Conservation (phyloP, 225 moss, liverwort and hornwort genomes). For the Pseudisothecium myosuroides region DNA sequence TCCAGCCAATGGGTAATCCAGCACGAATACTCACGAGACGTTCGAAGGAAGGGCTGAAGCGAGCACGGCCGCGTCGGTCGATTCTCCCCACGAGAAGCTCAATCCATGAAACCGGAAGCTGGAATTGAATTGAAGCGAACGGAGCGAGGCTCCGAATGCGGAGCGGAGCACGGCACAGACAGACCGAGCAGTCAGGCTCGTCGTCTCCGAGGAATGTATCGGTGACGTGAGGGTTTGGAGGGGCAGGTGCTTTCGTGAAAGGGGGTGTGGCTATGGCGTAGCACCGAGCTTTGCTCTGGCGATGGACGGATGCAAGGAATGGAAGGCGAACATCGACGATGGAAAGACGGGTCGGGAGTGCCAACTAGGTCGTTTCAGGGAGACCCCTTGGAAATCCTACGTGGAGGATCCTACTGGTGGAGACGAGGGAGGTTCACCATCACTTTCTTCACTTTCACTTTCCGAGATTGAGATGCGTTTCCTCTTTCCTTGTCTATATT, state of each 20-base stretch:
- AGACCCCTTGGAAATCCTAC: background rate
- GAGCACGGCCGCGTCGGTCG: background rate
- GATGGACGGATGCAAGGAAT: background rate
- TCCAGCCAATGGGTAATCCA: background rate
- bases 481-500: background rate
- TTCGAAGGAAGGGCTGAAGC: background rate
- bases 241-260: background rate
- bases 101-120: slow-evolving; percentile 5
- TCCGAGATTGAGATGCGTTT: background rate
- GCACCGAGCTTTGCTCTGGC: background rate
- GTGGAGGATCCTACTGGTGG: background rate
- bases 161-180: background rate
- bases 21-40: background rate
- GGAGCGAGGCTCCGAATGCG: background rate
- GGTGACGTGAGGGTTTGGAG: background rate
- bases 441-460: background rate
- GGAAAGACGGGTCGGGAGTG: background rate
- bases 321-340: background rate
- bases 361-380: background rate
- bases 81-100: background rate
- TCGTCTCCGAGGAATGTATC: background rate
- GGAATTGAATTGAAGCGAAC: background rate
- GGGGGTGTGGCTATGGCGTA: background rate
- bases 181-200: background rate
- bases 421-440: background rate